These are phyloP conservation scores for Fusarium udum DNA, from an alignment of 2,329 filamentous ascomycete genomes.

Conservation along the genomic window DNA sequence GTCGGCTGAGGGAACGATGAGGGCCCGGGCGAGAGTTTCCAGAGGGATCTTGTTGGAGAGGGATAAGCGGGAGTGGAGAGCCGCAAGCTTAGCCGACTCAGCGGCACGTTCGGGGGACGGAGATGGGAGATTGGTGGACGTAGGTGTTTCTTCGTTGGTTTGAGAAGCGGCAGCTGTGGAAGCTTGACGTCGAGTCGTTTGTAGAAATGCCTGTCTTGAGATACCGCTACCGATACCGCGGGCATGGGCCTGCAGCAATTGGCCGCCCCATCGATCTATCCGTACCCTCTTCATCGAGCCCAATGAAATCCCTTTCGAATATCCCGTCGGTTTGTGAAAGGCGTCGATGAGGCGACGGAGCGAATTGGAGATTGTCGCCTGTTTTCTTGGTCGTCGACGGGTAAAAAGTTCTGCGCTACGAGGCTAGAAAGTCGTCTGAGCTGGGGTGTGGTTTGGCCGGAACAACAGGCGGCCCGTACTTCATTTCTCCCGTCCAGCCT, in stretches of 20 bases:
- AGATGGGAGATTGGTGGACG: slow-evolving; percentile 66
- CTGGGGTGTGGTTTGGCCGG: slow-evolving; percentile 32
- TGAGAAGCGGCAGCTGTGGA: slow-evolving; percentile 45
- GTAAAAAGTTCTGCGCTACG: slow-evolving; percentile 51
- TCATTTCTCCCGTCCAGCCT: slow-evolving; percentile 26
- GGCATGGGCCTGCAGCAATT: slow-evolving; percentile 49
- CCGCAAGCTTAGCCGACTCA: slow-evolving; percentile 87
- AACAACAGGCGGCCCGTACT: slow-evolving; percentile 41
- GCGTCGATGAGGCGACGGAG: slow-evolving; percentile 23
- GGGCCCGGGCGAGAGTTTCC: slow-evolving; percentile 83
- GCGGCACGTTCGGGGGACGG: slow-evolving; percentile 73
- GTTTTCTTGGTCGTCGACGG: slow-evolving; percentile 34
- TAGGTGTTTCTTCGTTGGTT: slow-evolving; percentile 37
- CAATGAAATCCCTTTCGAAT: slow-evolving; percentile 30
- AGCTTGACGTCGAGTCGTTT: slow-evolving; percentile 42
- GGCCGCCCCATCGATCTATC: slow-evolving; percentile 53
- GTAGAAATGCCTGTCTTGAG: slow-evolving; percentile 37
- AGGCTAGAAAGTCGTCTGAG: slow-evolving; percentile 48
- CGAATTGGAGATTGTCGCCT: slow-evolving; percentile 21
- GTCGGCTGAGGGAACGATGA: slow-evolving; percentile 89
- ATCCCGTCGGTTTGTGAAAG: slow-evolving; percentile 13
- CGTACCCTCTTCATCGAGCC: slow-evolving; percentile 55
- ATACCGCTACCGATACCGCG: slow-evolving; percentile 24
- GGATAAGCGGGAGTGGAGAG: slow-evolving; percentile 87
- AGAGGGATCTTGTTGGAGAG: slow-evolving; percentile 84